Evolutionary conservation across 257 asterid genomes (phyloP).

Genomic region (Thymus mandschuricus): DNA sequence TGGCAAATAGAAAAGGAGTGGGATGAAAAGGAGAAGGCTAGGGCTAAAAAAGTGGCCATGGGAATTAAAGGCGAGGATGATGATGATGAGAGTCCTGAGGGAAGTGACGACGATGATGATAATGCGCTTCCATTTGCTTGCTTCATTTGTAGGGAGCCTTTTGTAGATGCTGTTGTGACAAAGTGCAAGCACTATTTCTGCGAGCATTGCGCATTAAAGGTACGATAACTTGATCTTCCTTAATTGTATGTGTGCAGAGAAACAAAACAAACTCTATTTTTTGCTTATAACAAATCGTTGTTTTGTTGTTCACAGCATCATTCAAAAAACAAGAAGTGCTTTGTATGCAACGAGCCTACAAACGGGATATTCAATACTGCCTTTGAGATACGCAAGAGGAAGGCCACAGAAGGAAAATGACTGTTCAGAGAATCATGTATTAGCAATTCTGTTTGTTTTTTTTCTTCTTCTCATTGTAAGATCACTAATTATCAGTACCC

Average conservation of each 20-base stretch:
- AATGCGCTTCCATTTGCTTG: constrained; percentile 87
- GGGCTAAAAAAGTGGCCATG: constrained; percentile 66
- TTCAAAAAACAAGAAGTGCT: constrained; percentile 92
- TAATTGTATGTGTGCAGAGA: not conserved
- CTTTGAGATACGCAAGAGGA: constrained; percentile 80
- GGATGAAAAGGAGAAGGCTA: constrained; percentile 83
- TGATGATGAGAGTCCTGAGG: constrained; percentile 51
- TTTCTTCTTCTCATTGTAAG: constrained; percentile 25
- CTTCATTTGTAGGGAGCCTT: constrained; percentile 88
- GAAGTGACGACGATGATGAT: constrained; percentile 76
- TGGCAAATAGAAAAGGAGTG: constrained; percentile 97
- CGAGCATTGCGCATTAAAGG: constrained; percentile 96
- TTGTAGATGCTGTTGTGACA: constrained; percentile 85
- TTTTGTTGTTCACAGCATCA: constrained; percentile 71
- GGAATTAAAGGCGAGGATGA: constrained; percentile 53
- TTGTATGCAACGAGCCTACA: constrained; percentile 96
- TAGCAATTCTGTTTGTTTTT: constrained; percentile 16
- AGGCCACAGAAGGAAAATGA: constrained; percentile 65
- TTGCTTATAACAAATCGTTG: constrained; percentile 21
- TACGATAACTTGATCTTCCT: constrained; percentile 29
- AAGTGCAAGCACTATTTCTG: constrained; percentile 98
- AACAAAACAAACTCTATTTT: not conserved
- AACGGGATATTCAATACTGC: constrained; percentile 96
- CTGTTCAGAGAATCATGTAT: constrained; percentile 21
- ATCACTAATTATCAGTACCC: not conserved